Evolutionary conservation across 164 flowering plant genomes (phyloP).

Genomic region (Vitis amurensis): DNA sequence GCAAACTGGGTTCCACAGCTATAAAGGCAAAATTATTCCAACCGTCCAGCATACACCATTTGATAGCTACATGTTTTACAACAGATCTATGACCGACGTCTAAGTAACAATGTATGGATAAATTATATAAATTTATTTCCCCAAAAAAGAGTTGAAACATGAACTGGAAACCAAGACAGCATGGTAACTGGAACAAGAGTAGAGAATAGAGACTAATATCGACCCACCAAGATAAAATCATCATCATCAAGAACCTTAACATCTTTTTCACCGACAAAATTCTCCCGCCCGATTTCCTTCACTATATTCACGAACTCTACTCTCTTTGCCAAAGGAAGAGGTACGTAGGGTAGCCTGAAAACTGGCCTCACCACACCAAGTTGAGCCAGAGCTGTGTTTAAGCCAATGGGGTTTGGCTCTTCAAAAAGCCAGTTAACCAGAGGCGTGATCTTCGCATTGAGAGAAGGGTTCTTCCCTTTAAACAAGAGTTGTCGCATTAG

Average conservation of each 20-base stretch:
- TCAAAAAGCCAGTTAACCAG: slow-evolving; percentile 69
- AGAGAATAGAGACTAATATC: slow-evolving; percentile 41
- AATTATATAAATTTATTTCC: too few relatives aligned
- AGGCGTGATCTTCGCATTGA: slow-evolving; percentile 67
- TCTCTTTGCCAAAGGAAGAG: slow-evolving; percentile 66
- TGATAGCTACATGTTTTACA: too few relatives aligned
- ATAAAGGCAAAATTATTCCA: too few relatives aligned
- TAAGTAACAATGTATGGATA: too few relatives aligned
- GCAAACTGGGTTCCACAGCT: too few relatives aligned
- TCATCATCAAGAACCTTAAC: slow-evolving; percentile 78
- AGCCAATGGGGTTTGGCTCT: slow-evolving; percentile 84
- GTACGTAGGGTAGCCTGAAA: slow-evolving; percentile 86
- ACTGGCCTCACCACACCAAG: slow-evolving; percentile 86
- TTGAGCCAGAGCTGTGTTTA: slow-evolving; percentile 87
- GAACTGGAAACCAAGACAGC: neutral
- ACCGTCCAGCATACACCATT: too few relatives aligned
- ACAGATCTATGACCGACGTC: too few relatives aligned
- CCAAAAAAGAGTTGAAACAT: neutral
- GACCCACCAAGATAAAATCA: slow-evolving; percentile 64
- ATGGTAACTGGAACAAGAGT: too few relatives aligned
- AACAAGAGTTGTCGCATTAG: slow-evolving; percentile 70
- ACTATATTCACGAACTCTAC: slow-evolving; percentile 77
- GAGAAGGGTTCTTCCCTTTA: slow-evolving; percentile 49
- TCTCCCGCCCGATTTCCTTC: slow-evolving; percentile 70
- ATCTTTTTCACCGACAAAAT: slow-evolving; percentile 79